phyloP scores from a whole-genome alignment of 495 filamentous ascomycete genomes.

The Astrothelium subdiscretum region DNA sequence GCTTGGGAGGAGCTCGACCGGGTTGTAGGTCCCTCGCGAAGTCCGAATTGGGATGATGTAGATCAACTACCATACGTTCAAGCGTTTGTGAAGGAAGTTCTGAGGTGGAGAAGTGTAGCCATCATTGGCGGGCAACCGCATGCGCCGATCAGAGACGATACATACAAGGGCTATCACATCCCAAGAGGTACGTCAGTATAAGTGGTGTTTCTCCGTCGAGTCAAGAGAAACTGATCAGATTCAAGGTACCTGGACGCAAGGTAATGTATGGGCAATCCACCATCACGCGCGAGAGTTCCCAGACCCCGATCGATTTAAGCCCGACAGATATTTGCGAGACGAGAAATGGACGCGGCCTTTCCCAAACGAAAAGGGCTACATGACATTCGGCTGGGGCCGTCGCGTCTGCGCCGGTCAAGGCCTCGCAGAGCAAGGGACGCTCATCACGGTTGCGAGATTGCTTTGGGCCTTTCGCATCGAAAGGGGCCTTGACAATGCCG shows the following conservation, averaged over 20 bases:
- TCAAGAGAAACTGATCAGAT: neutral
- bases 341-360: constrained; percentile 36
- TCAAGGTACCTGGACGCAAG: constrained; percentile 21
- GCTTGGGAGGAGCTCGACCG: constrained; percentile 29
- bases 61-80: constrained; percentile 21
- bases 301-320: constrained; percentile 33
- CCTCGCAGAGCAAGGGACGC: constrained; percentile 34
- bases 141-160: constrained; percentile 26
- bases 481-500: constrained; percentile 36
- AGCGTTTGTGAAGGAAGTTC: constrained; percentile 27
- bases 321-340: constrained; percentile 23
- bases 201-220: neutral
- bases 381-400: constrained; percentile 48
- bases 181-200: constrained; percentile 12
- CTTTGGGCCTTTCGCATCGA: constrained; percentile 29
- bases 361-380: constrained; percentile 47
- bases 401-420: constrained; percentile 30
- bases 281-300: constrained; percentile 34
- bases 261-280: constrained; percentile 34
- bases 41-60: constrained; percentile 24
- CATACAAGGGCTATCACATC: constrained; percentile 25
- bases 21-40: constrained; percentile 22
- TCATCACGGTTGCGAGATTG: constrained; percentile 25
- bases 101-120: constrained; percentile 27
- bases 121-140: constrained; percentile 30